phyloP scores from a whole-genome alignment of 2,329 filamentous ascomycete genomes.

The Dothiorella sarmentorum region DNA sequence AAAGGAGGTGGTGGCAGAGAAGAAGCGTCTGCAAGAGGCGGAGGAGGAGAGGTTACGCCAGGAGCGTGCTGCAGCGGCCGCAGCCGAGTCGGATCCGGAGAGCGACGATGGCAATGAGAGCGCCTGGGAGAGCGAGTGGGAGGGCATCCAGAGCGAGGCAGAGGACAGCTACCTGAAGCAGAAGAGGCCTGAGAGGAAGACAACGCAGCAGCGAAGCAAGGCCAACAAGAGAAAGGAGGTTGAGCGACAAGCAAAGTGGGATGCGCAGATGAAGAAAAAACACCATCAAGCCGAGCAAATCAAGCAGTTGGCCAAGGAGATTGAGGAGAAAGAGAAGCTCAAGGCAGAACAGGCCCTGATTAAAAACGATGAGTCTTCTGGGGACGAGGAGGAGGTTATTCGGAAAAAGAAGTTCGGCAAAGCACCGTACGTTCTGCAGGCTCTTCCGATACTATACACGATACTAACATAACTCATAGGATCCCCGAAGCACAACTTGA shows the following conservation, averaged over 20 bases:
- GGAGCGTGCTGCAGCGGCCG: conserved; percentile 69
- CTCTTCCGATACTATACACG: too few species aligned
- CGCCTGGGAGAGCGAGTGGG: conserved; percentile 83
- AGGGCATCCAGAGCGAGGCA: conserved; percentile 50
- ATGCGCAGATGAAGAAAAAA: conserved; percentile 69
- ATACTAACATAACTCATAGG: conserved; percentile 36
- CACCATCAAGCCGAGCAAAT: conserved; percentile 69
- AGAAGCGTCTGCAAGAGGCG: conserved; percentile 65
- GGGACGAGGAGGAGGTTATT: conserved; percentile 46
- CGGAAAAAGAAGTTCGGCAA: conserved; percentile 70
- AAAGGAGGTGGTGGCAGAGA: conserved; percentile 75
- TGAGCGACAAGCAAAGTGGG: conserved; percentile 72
- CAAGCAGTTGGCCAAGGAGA: conserved; percentile 64
- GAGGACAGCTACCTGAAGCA: conserved; percentile 57
- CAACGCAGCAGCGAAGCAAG: conserved; percentile 79
- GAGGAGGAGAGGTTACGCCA: conserved; percentile 64
- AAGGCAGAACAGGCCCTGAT: conserved; percentile 28
- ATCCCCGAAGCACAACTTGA: conserved; percentile 64
- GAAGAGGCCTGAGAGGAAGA: conserved; percentile 82
- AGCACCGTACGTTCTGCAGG: conserved; percentile 44
- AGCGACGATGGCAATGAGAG: conserved; percentile 77
- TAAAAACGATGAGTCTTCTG: conserved; percentile 30
- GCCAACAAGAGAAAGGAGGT: conserved; percentile 85
- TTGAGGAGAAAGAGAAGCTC: conserved; percentile 57
- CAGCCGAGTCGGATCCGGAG: conserved; percentile 71